These are phyloP conservation scores for Hordeum marinum DNA, from an alignment of 176 grass and related monocot genomes.

Conservation along the genomic window DNA sequence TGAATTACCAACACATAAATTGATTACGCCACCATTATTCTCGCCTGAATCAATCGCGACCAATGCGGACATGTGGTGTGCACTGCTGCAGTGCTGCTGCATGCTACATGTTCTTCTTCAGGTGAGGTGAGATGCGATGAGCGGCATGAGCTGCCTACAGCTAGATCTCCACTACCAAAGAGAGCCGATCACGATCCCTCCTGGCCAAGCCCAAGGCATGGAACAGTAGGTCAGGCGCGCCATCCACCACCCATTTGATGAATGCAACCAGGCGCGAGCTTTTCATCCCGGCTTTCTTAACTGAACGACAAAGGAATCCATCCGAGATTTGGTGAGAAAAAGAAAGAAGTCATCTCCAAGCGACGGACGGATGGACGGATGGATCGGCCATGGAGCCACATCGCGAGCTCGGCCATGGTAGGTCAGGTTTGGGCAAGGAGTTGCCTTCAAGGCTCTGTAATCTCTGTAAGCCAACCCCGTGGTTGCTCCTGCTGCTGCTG, in stretches of 20 bases:
- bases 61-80: background rate
- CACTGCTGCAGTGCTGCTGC: too few species aligned
- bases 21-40: too few species aligned
- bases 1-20: too few species aligned
- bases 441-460: slow-evolving; percentile 45
- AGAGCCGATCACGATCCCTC: background rate
- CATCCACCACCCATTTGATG: background rate
- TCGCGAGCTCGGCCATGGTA: background rate
- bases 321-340: slow-evolving; percentile 27
- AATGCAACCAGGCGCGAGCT: background rate
- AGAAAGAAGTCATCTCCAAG: slow-evolving; percentile 1
- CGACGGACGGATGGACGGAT: background rate
- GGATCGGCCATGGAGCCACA: background rate
- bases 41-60: background rate
- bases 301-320: slow-evolving; percentile 37
- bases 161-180: slow-evolving; percentile 18
- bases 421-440: slow-evolving; percentile 14
- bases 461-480: background rate
- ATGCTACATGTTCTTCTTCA: background rate
- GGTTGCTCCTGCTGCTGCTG: background rate
- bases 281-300: slow-evolving; percentile 19
- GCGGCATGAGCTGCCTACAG: background rate
- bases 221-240: background rate
- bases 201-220: background rate
- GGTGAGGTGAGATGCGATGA: background rate